Base-by-base conservation (phyloP, 352 stramenopile species). In the Thalassiosira mediterranea region DNA sequence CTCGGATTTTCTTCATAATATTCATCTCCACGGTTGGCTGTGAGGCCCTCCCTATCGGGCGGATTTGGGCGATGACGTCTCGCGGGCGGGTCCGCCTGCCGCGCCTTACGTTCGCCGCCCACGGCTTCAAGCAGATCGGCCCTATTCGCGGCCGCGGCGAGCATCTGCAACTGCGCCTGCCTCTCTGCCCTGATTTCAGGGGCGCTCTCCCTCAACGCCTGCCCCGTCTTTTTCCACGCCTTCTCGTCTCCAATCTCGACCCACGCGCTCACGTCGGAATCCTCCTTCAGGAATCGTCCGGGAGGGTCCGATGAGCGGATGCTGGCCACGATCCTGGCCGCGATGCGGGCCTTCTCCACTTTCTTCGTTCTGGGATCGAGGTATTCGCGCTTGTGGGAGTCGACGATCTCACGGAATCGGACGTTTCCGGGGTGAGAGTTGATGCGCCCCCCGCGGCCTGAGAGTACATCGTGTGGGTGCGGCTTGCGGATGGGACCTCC, bases 341-440 rank as follows among this genome's bases (percentile, higher is more conserved):
- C 64, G n/a, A 68, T 52, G 2, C 17, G 44, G 0, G 44, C 38
- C 59, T 69, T 63, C 62, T 87, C 70, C 31, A 46, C 26, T 37
- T 89, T 89, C 32, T 79, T 78, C 13, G 82, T 89, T n/a, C n/a
- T n/a, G n/a, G n/a, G n/a, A 15, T 66, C 61, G 13, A 89, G 49
- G 44, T 89, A 89, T 3, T 75, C 83, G 19, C 84, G 28, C 51
- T 88, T 89, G 59, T 86, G 65, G n/a, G 75, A 65, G 4, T 79
- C 65, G 44, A 87, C 79, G 7, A 89, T 40, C 32, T 48, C 47
- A 37, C 83, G 66, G 58, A 87, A 89, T 48, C 83, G 38, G 37
- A 84, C 73, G 48, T 89, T 89, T 19, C 83, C 83, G 5, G 73
- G 42, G 65, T 89, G 83, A 29, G 83, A 86, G 67, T 89, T 89